Percentiles rank a stretch among this genome's conserved stretches.
Evolutionary conservation across 2,329 filamentous ascomycete genomes (phyloP).

Genomic region (Stemphylium lycopersici): DNA sequence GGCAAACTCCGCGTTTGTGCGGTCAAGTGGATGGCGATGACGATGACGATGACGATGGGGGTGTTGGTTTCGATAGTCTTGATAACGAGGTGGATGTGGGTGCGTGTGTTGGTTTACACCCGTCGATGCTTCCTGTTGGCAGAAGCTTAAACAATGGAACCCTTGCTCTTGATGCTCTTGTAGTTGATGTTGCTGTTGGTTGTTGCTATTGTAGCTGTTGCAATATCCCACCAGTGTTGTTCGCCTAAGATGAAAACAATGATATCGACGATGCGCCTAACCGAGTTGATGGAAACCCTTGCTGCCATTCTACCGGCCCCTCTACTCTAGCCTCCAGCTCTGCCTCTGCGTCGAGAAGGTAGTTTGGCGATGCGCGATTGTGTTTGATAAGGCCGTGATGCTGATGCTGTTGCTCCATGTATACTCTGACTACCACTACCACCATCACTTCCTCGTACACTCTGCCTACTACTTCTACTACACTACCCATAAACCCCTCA

Average conservation of each 20-base stretch:
- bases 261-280: background rate
- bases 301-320: slow-evolving; percentile 4
- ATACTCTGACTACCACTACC: background rate
- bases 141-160: background rate
- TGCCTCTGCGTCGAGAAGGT: slow-evolving; percentile 5
- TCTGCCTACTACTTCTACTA: too few relatives aligned
- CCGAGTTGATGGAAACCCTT: background rate
- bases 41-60: background rate
- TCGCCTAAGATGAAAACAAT: too few relatives aligned
- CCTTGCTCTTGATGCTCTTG: background rate
- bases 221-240: too few relatives aligned
- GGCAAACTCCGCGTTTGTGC: background rate
- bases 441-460: too few relatives aligned
- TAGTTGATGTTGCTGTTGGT: background rate
- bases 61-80: too few relatives aligned
- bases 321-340: slow-evolving; percentile 1
- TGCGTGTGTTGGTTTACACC: too few relatives aligned
- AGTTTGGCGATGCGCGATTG: slow-evolving; percentile 9
- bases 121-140: too few relatives aligned
- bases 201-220: too few relatives aligned
- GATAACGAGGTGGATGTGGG: too few relatives aligned
- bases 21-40: background rate
- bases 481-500: too few relatives aligned
- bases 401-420: background rate
- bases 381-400: background rate